A percentile compares a stretch with the other conserved stretches of the same genome.
phyloP scores from a whole-genome alignment of 2,329 filamentous ascomycete species.

The Mycosphaerelloides madeirae region DNA sequence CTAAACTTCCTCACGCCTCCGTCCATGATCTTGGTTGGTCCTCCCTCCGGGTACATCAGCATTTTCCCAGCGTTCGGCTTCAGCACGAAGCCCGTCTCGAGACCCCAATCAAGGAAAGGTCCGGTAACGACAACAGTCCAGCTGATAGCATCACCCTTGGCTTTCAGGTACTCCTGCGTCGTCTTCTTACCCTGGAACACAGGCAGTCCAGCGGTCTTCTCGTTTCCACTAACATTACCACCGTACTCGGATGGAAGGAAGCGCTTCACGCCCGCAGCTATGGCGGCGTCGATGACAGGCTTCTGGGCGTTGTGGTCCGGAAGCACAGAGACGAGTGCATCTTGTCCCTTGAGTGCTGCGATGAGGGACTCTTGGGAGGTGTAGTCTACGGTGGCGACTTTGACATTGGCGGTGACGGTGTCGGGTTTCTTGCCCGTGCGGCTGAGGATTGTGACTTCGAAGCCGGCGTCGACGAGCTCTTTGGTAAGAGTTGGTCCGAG shows the following conservation, averaged over 20 bases:
- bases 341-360: slow-evolving; percentile 33
- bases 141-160: slow-evolving; percentile 27
- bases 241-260: slow-evolving; percentile 42
- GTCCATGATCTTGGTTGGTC: slow-evolving; percentile 32
- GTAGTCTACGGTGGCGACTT: slow-evolving; percentile 44
- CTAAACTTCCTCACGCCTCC: slow-evolving; percentile 33
- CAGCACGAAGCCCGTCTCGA: slow-evolving; percentile 34
- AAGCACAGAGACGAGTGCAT: slow-evolving; percentile 30
- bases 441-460: slow-evolving; percentile 47
- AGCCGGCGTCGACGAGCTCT: slow-evolving; percentile 37
- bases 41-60: slow-evolving; percentile 25
- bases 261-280: slow-evolving; percentile 35
- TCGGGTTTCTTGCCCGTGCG: slow-evolving; percentile 34
- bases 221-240: slow-evolving; percentile 32
- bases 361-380: slow-evolving; percentile 36
- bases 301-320: slow-evolving; percentile 12
- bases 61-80: slow-evolving; percentile 29
- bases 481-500: slow-evolving; percentile 40
- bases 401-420: slow-evolving; percentile 38
- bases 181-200: slow-evolving; percentile 36
- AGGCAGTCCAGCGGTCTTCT: slow-evolving; percentile 29
- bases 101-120: slow-evolving; percentile 37
- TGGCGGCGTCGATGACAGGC: slow-evolving; percentile 38
- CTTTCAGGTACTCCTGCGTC: slow-evolving; percentile 34
- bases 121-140: slow-evolving; percentile 34